These are phyloP conservation scores for Mortierella alpina DNA, from an alignment of 192 early-diverging fungal species.

Conservation along the genomic window DNA sequence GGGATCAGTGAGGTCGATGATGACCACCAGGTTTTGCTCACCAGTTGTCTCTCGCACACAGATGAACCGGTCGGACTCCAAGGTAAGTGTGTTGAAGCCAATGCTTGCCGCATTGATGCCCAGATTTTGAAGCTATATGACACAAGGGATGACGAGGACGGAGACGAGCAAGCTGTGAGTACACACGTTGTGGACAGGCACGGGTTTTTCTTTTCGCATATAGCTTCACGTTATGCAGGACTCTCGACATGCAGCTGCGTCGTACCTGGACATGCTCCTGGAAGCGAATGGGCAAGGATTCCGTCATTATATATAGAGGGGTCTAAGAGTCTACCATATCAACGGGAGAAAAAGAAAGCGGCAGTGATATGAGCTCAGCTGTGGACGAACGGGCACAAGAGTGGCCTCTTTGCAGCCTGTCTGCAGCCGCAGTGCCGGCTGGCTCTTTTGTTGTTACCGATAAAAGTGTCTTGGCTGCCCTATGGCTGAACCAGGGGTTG, in stretches of 20 bases:
- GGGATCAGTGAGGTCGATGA: constrained; percentile 92
- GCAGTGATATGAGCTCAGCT: too few relatives aligned
- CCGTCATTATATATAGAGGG: constrained; percentile 66
- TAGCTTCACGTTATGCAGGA: too few relatives aligned
- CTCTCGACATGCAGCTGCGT: neutral
- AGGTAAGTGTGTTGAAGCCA: constrained; percentile 96
- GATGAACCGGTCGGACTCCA: constrained; percentile 98
- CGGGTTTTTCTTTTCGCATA: neutral
- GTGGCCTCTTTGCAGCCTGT: too few relatives aligned
- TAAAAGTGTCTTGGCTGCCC: too few relatives aligned
- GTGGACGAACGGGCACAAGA: too few relatives aligned
- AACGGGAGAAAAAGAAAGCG: neutral
- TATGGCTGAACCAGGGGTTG: too few relatives aligned
- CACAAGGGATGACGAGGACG: neutral
- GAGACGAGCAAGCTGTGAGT: neutral
- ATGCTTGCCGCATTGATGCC: constrained; percentile 94
- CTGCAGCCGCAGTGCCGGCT: too few relatives aligned
- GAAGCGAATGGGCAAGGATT: constrained; percentile 90
- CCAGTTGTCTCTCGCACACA: constrained; percentile 86
- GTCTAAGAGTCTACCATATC: neutral
- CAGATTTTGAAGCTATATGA: constrained; percentile 85
- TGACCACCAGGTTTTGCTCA: constrained; percentile 89
- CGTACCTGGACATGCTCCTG: constrained; percentile 97
- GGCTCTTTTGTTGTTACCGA: too few relatives aligned
- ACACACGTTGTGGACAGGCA: neutral